These are phyloP conservation scores for Fusarium mangiferae DNA, from an alignment of 2,329 filamentous ascomycete genomes.

Conservation along the genomic window DNA sequence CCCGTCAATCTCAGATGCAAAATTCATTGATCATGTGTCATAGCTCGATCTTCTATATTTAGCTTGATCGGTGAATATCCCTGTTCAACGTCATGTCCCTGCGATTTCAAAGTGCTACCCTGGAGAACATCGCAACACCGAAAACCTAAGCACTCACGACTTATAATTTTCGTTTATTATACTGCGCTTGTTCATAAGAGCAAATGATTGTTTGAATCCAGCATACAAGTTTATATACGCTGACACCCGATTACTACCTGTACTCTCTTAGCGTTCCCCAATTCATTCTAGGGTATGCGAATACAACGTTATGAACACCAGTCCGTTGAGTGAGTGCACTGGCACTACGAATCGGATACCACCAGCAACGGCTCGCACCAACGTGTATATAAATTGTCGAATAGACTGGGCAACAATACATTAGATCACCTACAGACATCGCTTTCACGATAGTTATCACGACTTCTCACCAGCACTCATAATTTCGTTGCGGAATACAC, in stretches of 20 bases:
- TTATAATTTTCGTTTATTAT: not conserved
- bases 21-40: not conserved
- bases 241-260: not conserved
- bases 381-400: not conserved
- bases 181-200: not conserved
- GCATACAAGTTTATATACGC: not conserved
- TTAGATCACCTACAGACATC: not conserved
- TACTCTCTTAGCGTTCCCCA: too few species aligned
- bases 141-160: not conserved
- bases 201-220: not conserved
- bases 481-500: too few species aligned
- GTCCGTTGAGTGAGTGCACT: not conserved
- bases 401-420: not conserved
- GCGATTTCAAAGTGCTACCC: not conserved
- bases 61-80: not conserved
- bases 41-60: not conserved
- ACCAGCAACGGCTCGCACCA: too few species aligned
- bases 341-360: accelerated
- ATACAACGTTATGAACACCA: too few species aligned
- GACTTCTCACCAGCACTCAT: not conserved
- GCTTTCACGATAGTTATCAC: too few species aligned
- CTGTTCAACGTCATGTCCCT: not conserved
- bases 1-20: not conserved
- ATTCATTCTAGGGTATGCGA: too few species aligned
- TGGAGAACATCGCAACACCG: not conserved